A percentile compares a stretch with the other conserved stretches of the same genome.
Conservation (phyloP, 257 asterid genomes). For the Verbena officinalis region DNA sequence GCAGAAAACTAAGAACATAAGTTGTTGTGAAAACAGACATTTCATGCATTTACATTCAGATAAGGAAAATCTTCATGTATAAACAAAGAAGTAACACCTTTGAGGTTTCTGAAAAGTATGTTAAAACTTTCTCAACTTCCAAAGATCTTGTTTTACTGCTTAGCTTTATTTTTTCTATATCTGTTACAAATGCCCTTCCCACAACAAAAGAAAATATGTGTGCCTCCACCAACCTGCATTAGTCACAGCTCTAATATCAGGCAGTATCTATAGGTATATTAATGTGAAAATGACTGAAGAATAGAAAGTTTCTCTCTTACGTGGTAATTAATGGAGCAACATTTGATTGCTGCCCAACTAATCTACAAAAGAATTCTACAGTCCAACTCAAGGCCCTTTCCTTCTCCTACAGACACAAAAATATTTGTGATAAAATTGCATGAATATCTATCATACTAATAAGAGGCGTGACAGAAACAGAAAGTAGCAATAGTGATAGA, state of each 20-base stretch:
- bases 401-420: conserved; percentile 77
- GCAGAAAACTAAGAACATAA: conserved; percentile 43
- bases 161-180: conserved; percentile 92
- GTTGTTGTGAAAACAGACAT: conserved; percentile 29
- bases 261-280: conserved; percentile 17
- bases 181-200: conserved; percentile 98
- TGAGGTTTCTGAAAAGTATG: conserved; percentile 74
- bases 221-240: conserved; percentile 94
- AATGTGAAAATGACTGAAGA: conserved; percentile 27
- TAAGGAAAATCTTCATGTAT: conserved; percentile 12
- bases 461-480: conserved; percentile 8
- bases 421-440: conserved; percentile 19
- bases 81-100: conserved; percentile 56
- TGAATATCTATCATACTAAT: background rate
- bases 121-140: conserved; percentile 86
- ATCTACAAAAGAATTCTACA: conserved; percentile 92
- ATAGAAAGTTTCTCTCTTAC: conserved; percentile 49
- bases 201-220: conserved; percentile 97
- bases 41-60: conserved; percentile 13
- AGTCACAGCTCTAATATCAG: conserved; percentile 31
- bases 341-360: conserved; percentile 86
- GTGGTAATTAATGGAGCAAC: conserved; percentile 81
- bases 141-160: conserved; percentile 86
- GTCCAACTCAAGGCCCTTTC: conserved; percentile 95
- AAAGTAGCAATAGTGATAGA: background rate